Evolutionary conservation across 371 early-diverging fungal genomes (phyloP).

Genomic region (Zopfochytrium polystomum): DNA sequence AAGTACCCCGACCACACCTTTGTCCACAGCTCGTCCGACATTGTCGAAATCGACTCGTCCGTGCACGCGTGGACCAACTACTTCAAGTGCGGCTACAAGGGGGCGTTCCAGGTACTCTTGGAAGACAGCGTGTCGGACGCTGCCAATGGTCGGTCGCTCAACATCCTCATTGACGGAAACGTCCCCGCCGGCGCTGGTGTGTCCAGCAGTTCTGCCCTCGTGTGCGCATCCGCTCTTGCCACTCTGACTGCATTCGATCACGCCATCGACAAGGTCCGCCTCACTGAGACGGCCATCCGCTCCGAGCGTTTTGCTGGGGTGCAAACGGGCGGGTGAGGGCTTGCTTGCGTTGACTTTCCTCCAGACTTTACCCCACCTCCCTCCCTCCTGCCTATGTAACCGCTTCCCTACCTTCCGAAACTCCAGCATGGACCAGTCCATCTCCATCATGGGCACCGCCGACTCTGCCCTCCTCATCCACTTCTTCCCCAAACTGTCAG

Average conservation of each 20-base stretch:
- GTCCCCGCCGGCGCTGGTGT: constrained; percentile 86
- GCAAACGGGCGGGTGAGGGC: constrained; percentile 63
- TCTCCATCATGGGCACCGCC: constrained; percentile 73
- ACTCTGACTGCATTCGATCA: constrained; percentile 58
- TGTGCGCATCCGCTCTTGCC: constrained; percentile 73
- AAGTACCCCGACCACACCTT: constrained; percentile 67
- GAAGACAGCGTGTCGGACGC: constrained; percentile 8
- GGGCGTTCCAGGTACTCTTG: constrained; percentile 23
- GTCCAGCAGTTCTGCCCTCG: constrained; percentile 82
- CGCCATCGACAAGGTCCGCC: constrained; percentile 57
- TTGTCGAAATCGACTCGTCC: constrained; percentile 68
- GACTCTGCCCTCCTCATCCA: constrained; percentile 77
- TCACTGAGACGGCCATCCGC: constrained; percentile 74
- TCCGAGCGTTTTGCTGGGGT: constrained; percentile 83
- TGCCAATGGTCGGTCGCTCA: constrained; percentile 46
- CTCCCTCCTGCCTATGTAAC: not conserved
- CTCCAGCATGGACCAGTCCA: constrained; percentile 85
- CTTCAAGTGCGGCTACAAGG: constrained; percentile 82
- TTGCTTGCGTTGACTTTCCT: constrained; percentile 8
- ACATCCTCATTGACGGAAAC: constrained; percentile 74
- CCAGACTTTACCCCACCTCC: too few relatives aligned
- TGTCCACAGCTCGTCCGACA: constrained; percentile 48
- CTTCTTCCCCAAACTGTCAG: constrained; percentile 74
- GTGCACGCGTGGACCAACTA: constrained; percentile 81
- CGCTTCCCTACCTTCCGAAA: not conserved